Evolutionary conservation across 495 filamentous ascomycete genomes (phyloP), one percentile per base, ranked within the genome.

Genomic region (Beverwykella pulmonaria): DNA sequence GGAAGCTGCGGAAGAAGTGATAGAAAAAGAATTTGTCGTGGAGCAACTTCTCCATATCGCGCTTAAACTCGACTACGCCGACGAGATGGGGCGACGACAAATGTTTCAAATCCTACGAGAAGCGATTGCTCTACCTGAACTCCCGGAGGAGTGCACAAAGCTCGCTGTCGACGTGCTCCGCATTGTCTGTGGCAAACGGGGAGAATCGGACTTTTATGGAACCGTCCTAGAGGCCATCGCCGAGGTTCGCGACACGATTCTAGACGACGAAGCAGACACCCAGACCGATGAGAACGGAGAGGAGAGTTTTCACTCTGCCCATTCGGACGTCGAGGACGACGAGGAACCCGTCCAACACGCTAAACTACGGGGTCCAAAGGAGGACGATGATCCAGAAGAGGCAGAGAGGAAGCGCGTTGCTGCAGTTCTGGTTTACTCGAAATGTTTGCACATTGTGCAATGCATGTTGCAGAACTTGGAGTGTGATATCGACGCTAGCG

Each of bases 381-480:
- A 41, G 48, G 75, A 78, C 41, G 86, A 91, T 36, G 93, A 96
- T 3, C 77, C 77, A 6, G 90, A 92, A 70, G 87, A 90, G 54
- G 87, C 88, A 8, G 89, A 92, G 73, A 84, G 84, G 14, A 96
- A 93, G 77, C 88, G 92, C 1, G 83, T 97, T 61, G 84, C 83
- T 59, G 92, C 97, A 75, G 92, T 98, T 74, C 86, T 96, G 81
- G 89, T 98, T 71, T 97, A 98, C 79, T 91, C 97, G 86, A 97
- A 98, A 76, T 97, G 94, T 78, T 83, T 99, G 36, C 91, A 97
- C 73, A 96, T 99, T 69, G 92, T 95, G 23, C 92, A 95, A 71
- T 98, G 92, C 81, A 96, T 97, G 92, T 82, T 99, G 46, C 86
- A 95, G 74, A 94, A 97, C 70, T 90, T 97, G 1, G 80, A 90